Percentiles rank a stretch among this genome's conserved stretches.
These are phyloP conservation scores for Lonicera japonica DNA, from an alignment of 129 eudicot species.

Conservation along the genomic window DNA sequence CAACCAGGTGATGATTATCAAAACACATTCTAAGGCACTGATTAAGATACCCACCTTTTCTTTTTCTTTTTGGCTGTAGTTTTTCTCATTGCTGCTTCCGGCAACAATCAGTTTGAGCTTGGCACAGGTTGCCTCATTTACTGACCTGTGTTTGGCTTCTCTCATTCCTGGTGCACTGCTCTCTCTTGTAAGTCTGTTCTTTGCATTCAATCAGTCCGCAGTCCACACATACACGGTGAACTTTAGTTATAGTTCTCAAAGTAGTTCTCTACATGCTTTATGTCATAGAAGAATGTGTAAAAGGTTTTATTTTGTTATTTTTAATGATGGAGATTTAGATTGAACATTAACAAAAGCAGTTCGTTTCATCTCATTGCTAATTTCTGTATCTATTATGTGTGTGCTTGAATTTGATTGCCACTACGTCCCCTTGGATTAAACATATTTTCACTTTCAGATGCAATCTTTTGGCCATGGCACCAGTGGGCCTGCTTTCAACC, in stretches of 20 bases:
- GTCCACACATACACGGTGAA: not conserved
- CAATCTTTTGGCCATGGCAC: too few relatives aligned
- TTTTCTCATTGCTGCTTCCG: constrained; percentile 14
- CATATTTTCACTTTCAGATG: too few relatives aligned
- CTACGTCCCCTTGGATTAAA: too few relatives aligned
- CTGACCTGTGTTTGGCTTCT: constrained; percentile 17
- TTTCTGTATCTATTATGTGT: too few relatives aligned
- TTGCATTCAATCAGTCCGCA: not conserved
- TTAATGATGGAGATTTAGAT: too few relatives aligned
- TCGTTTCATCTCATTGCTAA: too few relatives aligned
- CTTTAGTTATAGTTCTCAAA: not conserved
- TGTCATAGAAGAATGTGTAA: too few relatives aligned
- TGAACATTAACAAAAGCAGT: too few relatives aligned
- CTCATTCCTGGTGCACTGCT: constrained; percentile 18
- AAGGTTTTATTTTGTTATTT: too few relatives aligned
- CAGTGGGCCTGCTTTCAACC: too few relatives aligned
- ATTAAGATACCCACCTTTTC: not conserved
- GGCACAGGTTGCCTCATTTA: constrained; percentile 14
- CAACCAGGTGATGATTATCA: not conserved
- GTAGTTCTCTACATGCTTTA: too few relatives aligned
- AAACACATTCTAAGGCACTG: not conserved
- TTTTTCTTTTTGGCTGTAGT: not conserved
- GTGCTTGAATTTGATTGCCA: too few relatives aligned
- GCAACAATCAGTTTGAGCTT: constrained; percentile 16
- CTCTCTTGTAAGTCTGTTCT: constrained; percentile 14